phyloP scores from a whole-genome alignment of 2,329 filamentous ascomycete genomes.

The Venturia asperata region DNA sequence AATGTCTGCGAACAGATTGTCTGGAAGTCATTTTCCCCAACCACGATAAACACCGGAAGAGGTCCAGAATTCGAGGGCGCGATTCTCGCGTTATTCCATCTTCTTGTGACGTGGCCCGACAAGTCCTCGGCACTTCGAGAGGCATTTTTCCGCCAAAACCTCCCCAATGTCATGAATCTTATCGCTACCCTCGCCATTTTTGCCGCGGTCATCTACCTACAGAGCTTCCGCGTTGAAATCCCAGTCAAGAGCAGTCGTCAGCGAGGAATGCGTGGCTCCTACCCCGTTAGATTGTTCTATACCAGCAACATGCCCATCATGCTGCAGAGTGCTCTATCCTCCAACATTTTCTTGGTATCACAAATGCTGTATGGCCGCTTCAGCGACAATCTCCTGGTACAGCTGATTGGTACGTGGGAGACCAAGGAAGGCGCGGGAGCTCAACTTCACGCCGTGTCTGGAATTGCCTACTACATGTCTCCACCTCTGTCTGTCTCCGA shows the following conservation, averaged over 20 bases:
- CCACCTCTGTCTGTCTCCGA: slow-evolving; percentile 97
- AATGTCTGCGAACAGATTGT: slow-evolving; percentile 99
- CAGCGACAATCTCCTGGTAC: slow-evolving; percentile 96
- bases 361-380: slow-evolving; percentile 99
- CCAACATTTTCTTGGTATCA: slow-evolving; percentile 98
- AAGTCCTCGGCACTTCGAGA: slow-evolving; percentile 98
- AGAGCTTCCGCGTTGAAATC: slow-evolving; percentile 99
- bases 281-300: slow-evolving; percentile 98
- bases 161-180: slow-evolving; percentile 99
- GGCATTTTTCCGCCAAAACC: slow-evolving; percentile 98
- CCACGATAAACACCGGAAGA: slow-evolving; percentile 98
- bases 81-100: slow-evolving; percentile 94
- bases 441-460: slow-evolving; percentile 87
- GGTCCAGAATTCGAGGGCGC: slow-evolving; percentile 98
- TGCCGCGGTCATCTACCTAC: slow-evolving; percentile 95
- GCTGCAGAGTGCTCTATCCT: slow-evolving; percentile 96
- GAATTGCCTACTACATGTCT: slow-evolving; percentile 99
- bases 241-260: slow-evolving; percentile 99
- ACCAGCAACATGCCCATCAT: slow-evolving; percentile 99
- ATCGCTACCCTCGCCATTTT: slow-evolving; percentile 89
- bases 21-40: slow-evolving; percentile 99
- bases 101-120: slow-evolving; percentile 97
- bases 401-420: slow-evolving; percentile 97
- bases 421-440: slow-evolving; percentile 81
- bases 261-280: slow-evolving; percentile 95